phyloP scores from a whole-genome alignment of 2,329 filamentous ascomycete species.

The Blumeriella jaapii region DNA sequence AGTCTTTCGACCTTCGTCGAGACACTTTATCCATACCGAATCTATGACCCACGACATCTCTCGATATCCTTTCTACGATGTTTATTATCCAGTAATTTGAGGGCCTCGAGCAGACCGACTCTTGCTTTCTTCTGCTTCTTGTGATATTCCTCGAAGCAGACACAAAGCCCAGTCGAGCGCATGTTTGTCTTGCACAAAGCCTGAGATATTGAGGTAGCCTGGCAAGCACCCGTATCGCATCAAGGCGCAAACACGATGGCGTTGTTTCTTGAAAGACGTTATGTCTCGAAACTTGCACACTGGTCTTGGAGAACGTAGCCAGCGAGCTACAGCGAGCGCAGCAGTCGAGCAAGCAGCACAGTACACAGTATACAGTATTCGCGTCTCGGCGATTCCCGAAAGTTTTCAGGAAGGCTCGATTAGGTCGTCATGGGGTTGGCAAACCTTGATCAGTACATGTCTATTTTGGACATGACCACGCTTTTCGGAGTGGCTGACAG shows the following conservation, averaged over 20 bases:
- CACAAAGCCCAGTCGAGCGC: slow-evolving; percentile 45
- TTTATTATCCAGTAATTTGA: slow-evolving; percentile 13
- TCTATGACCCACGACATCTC: slow-evolving; percentile 21
- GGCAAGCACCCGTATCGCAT: slow-evolving; percentile 37
- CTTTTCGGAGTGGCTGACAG: too few species aligned
- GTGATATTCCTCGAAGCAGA: slow-evolving; percentile 25
- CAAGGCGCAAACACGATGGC: slow-evolving; percentile 27
- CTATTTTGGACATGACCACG: too few species aligned
- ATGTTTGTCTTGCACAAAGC: slow-evolving; percentile 39
- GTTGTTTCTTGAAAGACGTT: slow-evolving; percentile 17
- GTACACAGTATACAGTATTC: slow-evolving; percentile 6
- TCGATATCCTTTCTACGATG: slow-evolving; percentile 14
- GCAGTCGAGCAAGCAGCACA: slow-evolving; percentile 35
- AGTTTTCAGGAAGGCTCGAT: slow-evolving; percentile 2
- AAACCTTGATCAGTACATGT: background rate
- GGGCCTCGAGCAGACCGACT: slow-evolving; percentile 27
- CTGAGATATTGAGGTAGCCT: slow-evolving; percentile 36
- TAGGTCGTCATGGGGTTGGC: background rate
- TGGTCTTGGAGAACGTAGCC: slow-evolving; percentile 6
- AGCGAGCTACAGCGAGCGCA: slow-evolving; percentile 41
- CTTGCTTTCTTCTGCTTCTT: slow-evolving; percentile 30
- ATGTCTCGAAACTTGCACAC: slow-evolving; percentile 13
- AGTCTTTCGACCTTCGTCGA: slow-evolving; percentile 61
- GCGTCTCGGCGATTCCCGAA: slow-evolving; percentile 2
- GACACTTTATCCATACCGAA: slow-evolving; percentile 39